Evolutionary conservation across 169 alveolate species (phyloP).

Genomic region (Eimeria sp.): DNA sequence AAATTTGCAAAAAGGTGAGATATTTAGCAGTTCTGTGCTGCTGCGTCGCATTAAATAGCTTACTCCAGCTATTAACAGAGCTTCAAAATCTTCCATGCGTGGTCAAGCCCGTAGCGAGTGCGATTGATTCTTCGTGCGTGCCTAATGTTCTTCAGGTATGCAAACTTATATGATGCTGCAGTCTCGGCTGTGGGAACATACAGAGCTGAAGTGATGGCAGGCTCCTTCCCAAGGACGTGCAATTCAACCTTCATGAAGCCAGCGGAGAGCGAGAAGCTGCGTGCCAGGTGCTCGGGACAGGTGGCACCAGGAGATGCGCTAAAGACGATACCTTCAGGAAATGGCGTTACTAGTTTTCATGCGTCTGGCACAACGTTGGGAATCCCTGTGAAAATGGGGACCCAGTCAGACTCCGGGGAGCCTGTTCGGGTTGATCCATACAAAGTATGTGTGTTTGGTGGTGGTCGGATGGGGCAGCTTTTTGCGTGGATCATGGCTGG

Average conservation of each 20-base stretch:
- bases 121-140: not conserved
- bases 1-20: conserved; percentile 59
- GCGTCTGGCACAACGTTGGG: not conserved
- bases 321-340: not conserved
- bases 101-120: not conserved
- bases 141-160: conserved; percentile 23
- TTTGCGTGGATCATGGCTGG: conserved; percentile 79
- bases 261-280: conserved; percentile 28
- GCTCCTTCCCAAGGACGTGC: conserved; percentile 44
- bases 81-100: not conserved
- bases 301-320: not conserved
- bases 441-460: conserved; percentile 78
- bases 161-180: conserved; percentile 45
- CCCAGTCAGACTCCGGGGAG: not conserved
- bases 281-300: conserved; percentile 6
- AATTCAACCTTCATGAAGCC: conserved; percentile 49
- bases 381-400: not conserved
- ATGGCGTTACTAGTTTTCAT: not conserved
- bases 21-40: not conserved
- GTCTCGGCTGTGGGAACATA: conserved; percentile 64
- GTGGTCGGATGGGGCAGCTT: conserved; percentile 82
- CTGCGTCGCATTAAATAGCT: not conserved
- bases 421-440: conserved; percentile 21
- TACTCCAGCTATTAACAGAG: not conserved
- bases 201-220: conserved; percentile 53